Conservation (phyloP, 2,329 filamentous ascomycete genomes). For the Penicillium polonicum region DNA sequence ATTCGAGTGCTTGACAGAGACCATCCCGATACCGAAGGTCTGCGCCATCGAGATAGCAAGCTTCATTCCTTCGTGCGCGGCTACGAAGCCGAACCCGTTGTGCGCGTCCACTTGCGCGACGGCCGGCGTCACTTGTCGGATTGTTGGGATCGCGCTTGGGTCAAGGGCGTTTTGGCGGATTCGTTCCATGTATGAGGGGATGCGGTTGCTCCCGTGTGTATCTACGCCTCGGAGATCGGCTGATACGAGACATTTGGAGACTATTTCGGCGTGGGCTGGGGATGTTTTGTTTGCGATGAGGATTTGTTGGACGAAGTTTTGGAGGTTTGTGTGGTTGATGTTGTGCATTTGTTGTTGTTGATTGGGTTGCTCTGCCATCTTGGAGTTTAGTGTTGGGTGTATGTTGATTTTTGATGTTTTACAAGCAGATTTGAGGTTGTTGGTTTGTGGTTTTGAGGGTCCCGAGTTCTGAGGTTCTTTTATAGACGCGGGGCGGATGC, state of each 20-base stretch:
- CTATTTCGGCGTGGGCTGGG: constrained; percentile 56
- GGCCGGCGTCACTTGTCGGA: constrained; percentile 66
- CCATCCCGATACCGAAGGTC: constrained; percentile 70
- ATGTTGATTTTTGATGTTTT: neutral
- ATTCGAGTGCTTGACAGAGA: constrained; percentile 72
- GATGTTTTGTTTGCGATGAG: constrained; percentile 55
- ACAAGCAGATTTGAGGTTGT: neutral
- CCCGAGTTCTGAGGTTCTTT: neutral
- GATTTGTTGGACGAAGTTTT: constrained; percentile 30
- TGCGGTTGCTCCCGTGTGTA: constrained; percentile 74
- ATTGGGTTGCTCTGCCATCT: constrained; percentile 11
- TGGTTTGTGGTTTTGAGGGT: neutral
- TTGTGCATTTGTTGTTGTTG: constrained; percentile 17
- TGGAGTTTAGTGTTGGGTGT: neutral
- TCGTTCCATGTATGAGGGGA: constrained; percentile 74
- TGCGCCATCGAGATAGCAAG: constrained; percentile 66
- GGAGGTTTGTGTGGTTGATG: constrained; percentile 17
- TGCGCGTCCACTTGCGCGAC: constrained; percentile 66
- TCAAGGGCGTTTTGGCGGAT: constrained; percentile 69
- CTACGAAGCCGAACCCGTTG: constrained; percentile 75
- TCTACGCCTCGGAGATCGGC: constrained; percentile 78
- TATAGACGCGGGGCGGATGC: constrained; percentile 9
- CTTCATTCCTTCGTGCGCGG: constrained; percentile 65
- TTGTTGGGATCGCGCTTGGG: constrained; percentile 56
- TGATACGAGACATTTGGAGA: constrained; percentile 68